phyloP scores from a whole-genome alignment of 768 basidiomycete species.

The Leccinum imitatum region DNA sequence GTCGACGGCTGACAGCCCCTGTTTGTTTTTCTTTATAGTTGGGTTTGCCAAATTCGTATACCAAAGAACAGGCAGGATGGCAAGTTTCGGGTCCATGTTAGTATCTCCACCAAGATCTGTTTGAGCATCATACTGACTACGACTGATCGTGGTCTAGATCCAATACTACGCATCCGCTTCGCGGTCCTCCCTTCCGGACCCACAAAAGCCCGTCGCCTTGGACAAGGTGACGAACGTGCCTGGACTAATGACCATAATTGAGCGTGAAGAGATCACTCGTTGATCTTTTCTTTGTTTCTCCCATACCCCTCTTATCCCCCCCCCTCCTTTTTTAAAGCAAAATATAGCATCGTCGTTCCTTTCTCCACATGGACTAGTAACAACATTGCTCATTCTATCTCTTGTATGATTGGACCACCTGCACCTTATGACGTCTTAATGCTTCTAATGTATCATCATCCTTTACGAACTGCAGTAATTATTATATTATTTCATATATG shows the following conservation, averaged over 20 bases:
- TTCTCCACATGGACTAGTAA: conserved; percentile 4
- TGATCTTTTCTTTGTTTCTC: conserved; percentile 9
- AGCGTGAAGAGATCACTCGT: conserved; percentile 35
- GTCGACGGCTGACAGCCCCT: conserved; percentile 3
- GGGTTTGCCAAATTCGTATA: conserved; percentile 59
- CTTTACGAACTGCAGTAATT: not conserved
- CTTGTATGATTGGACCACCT: not conserved
- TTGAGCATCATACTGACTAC: not conserved
- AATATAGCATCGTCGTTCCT: conserved; percentile 1
- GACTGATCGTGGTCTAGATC: conserved; percentile 41
- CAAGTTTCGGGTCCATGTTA: conserved; percentile 60
- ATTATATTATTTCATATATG: conserved; percentile 8
- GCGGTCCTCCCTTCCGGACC: conserved; percentile 50
- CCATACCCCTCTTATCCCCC: not conserved
- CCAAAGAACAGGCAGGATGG: conserved; percentile 50
- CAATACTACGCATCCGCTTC: conserved; percentile 62
- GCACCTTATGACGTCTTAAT: conserved; percentile 1
- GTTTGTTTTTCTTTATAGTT: conserved; percentile 38
- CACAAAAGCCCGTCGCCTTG: conserved; percentile 60
- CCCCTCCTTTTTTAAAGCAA: not conserved
- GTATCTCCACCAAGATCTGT: conserved; percentile 16
- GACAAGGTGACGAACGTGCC: conserved; percentile 61
- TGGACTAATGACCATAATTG: conserved; percentile 73
- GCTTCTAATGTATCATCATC: not conserved
- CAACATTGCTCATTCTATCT: not conserved